Evolutionary conservation across 2,329 filamentous ascomycete genomes (phyloP).

Genomic region (Coniella vitis): DNA sequence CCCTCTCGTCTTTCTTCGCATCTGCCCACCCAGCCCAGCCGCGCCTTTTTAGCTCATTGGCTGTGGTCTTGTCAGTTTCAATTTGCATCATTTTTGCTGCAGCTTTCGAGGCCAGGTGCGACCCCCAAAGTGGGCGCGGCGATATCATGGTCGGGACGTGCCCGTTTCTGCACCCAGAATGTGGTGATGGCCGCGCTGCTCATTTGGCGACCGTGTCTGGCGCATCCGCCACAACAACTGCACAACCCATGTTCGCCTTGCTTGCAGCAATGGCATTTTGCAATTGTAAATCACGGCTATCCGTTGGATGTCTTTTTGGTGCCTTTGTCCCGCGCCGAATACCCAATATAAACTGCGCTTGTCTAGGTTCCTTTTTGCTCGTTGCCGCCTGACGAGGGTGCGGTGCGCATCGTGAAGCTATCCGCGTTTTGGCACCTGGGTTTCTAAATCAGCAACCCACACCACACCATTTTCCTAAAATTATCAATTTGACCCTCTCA

Average conservation of each 20-base stretch:
- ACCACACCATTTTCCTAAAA: slow-evolving; percentile 6
- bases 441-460: slow-evolving; percentile 7
- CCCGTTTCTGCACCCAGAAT: neutral
- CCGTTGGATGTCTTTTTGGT: neutral
- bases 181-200: slow-evolving; percentile 2
- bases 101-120: neutral
- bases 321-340: too few species aligned
- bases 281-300: neutral
- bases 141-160: neutral
- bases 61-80: neutral
- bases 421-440: slow-evolving; percentile 9
- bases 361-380: slow-evolving; percentile 12
- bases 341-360: slow-evolving; percentile 9
- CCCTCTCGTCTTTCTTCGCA: slow-evolving; percentile 11
- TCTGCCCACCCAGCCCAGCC: slow-evolving; percentile 1
- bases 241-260: slow-evolving; percentile 14
- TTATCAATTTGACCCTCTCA: neutral
- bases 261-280: slow-evolving; percentile 1
- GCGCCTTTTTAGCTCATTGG: slow-evolving; percentile 11
- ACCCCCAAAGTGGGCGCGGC: too few species aligned
- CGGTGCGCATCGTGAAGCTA: slow-evolving; percentile 15
- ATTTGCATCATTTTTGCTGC: neutral
- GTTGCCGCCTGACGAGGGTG: slow-evolving; percentile 7
- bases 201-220: slow-evolving; percentile 4
- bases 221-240: slow-evolving; percentile 13